Base-by-base conservation (phyloP, 2,329 filamentous ascomycete species). In the Bisporella sp. region DNA sequence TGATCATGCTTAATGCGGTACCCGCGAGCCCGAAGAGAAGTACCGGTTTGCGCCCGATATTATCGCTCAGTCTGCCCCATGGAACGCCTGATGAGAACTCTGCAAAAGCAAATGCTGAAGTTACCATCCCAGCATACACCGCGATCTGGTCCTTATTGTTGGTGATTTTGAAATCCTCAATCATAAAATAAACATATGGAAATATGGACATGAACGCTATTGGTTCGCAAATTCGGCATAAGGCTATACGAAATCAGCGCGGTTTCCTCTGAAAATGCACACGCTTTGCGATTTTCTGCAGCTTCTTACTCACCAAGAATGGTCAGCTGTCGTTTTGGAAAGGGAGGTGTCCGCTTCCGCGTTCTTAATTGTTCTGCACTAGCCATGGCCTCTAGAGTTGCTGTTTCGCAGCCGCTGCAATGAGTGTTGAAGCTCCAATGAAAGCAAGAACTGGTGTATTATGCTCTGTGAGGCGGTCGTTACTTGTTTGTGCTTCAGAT, bases 181-280 rank as follows among this genome's bases (percentile, higher is more conserved):
- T 86, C 93, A 99, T 97, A 74, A 87, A 92, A 73, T 96, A 97
- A 61, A 95, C 90, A 69, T 97, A 99, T 1, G 93, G 93, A 67
- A 99, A 97, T 61, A 97, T 96, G 48, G 91, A 96, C 89, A 96
- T 97, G 76, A 99, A 97, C 5, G 93, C 93, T 68, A 99, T 97
- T 47, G 93, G 93, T 68, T 99, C 93, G 75, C 90, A 96, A 73
- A 99, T 92, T 65, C 93, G 85, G 71, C 91, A 96, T 64, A 96
- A 77, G 43, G 90, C 91, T 95, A 39, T 28, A 30, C 13, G 8
- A 40, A 13, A 35, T 51, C 6, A 46, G 50, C 33, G 21, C 31
- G 8, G 29, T 21, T 32, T 32, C 32, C 11, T 9, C 29, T 35
- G 28, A 28, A 5, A n/a, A 40, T 46, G 58, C n/a, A 29, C 48